These are phyloP conservation scores for Diaporthe vexans DNA, from an alignment of 2,329 filamentous ascomycete genomes.

Conservation along the genomic window DNA sequence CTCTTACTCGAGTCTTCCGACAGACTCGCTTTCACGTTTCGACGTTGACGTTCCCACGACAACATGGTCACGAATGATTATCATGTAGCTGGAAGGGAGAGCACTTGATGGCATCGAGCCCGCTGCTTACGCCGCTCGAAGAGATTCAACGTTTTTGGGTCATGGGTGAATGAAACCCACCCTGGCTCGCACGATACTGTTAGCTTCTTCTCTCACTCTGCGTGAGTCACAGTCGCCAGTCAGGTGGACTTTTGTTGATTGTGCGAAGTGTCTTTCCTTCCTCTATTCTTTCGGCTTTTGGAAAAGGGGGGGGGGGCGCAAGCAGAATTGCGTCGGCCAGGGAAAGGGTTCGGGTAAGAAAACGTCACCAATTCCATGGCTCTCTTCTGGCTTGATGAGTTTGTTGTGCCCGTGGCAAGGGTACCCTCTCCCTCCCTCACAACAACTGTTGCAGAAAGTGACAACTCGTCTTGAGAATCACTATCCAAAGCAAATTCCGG, in stretches of 20 bases:
- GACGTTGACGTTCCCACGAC: background rate
- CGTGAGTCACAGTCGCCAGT: background rate
- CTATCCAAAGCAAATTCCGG: background rate
- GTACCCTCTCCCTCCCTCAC: background rate
- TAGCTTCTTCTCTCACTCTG: background rate
- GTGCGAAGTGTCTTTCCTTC: background rate
- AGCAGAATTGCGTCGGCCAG: background rate
- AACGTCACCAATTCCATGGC: background rate
- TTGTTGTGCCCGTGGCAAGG: too few relatives aligned
- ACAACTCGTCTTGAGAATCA: background rate
- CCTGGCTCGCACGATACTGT: background rate
- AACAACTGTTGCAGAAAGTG: background rate
- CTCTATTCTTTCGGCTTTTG: too few relatives aligned
- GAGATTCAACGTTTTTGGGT: background rate
- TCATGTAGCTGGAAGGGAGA: background rate
- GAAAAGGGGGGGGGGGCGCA: background rate
- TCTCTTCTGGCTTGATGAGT: too few relatives aligned
- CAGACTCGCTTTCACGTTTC: background rate
- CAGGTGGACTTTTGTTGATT: background rate
- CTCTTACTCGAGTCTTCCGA: background rate
- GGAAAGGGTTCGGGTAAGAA: constrained; percentile 8
- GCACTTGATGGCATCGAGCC: background rate
- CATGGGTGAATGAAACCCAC: background rate
- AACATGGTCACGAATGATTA: background rate
- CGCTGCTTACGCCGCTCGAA: background rate